Conservation (phyloP, 306 rosid genomes). For the Pueraria montana region DNA sequence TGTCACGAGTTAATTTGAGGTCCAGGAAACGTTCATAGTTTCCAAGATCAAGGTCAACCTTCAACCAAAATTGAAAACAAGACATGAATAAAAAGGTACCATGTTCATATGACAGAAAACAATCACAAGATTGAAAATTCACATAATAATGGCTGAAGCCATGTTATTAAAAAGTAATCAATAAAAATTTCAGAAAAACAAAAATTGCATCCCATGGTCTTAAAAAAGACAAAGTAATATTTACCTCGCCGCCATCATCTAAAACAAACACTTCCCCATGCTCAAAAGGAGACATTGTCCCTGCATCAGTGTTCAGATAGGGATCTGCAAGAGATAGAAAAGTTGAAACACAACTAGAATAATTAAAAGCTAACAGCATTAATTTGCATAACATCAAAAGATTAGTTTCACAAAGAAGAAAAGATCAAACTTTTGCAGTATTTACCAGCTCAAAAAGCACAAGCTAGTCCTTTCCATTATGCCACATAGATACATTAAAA, state of each 20-base stretch:
- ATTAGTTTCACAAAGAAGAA: background rate
- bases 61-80: conserved; percentile 39
- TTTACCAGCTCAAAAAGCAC: conserved; percentile 18
- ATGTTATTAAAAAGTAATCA: background rate
- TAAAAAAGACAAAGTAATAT: conserved; percentile 15
- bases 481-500: background rate
- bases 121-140: conserved; percentile 17
- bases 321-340: conserved; percentile 65
- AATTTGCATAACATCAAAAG: conserved; percentile 13
- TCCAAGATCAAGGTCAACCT: conserved; percentile 95
- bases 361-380: conserved; percentile 14
- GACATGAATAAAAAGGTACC: conserved; percentile 19
- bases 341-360: conserved; percentile 33
- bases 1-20: conserved; percentile 66
- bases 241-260: conserved; percentile 92
- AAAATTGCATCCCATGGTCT: background rate
- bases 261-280: conserved; percentile 90
- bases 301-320: conserved; percentile 85
- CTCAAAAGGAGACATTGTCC: conserved; percentile 94
- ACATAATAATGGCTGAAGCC: background rate
- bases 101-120: conserved; percentile 19
- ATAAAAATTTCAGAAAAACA: conserved; percentile 10
- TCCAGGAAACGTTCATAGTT: conserved; percentile 86
- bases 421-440: conserved; percentile 1
- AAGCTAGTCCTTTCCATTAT: background rate